A percentile compares a stretch with the other conserved stretches of the same genome.
Evolutionary conservation across 257 asterid genomes (phyloP).

Genomic region (Nicotiana tomentosiformis): DNA sequence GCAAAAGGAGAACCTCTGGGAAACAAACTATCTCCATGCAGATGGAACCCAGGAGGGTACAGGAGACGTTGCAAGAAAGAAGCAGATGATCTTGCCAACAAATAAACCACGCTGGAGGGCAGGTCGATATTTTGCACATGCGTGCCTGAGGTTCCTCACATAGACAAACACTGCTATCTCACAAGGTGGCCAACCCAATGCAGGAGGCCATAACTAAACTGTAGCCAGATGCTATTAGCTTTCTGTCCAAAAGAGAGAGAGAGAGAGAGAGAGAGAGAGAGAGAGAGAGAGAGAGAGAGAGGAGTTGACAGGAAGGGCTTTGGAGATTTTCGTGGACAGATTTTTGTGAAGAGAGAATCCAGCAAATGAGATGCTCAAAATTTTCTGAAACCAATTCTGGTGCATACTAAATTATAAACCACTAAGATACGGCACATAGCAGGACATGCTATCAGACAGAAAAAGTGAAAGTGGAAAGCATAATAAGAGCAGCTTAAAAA

Average conservation of each 20-base stretch:
- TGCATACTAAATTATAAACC: background rate
- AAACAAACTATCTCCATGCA: background rate
- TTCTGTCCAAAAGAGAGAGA: too few species aligned
- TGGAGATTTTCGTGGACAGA: background rate
- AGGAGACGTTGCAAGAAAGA: background rate
- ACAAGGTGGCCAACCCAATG: background rate
- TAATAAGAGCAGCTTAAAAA: background rate
- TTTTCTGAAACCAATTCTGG: background rate
- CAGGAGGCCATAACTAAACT: background rate
- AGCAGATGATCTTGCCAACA: conserved; percentile 5
- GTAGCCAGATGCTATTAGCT: background rate
- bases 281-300: too few species aligned
- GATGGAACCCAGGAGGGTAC: background rate
- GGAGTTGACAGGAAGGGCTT: background rate
- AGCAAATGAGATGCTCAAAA: background rate
- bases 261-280: too few species aligned
- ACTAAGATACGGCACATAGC: background rate
- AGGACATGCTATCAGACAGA: background rate
- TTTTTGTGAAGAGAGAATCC: background rate
- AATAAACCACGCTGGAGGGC: too few species aligned
- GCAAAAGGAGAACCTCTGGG: background rate
- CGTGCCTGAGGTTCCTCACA: background rate
- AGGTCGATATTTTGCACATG: background rate
- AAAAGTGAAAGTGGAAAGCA: background rate
- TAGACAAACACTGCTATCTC: background rate